phyloP scores from a whole-genome alignment of 495 filamentous ascomycete species.

The Penicillium salamii region DNA sequence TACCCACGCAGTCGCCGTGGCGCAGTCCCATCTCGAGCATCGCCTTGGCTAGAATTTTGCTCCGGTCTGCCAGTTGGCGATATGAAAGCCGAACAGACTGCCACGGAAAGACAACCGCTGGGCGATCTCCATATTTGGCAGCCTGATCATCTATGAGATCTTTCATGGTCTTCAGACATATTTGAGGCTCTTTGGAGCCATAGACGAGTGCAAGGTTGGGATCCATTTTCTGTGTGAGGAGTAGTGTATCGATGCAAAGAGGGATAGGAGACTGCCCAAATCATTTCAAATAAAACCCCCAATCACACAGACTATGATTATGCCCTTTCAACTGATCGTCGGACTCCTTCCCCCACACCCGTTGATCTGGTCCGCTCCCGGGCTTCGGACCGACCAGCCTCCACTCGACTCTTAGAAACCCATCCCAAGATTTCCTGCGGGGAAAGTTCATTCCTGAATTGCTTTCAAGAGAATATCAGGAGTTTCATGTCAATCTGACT shows the following conservation, averaged over 20 bases:
- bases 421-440: neutral
- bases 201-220: slow-evolving; percentile 13
- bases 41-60: slow-evolving; percentile 14
- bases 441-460: neutral
- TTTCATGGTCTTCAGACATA: slow-evolving; percentile 17
- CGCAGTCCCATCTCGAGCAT: slow-evolving; percentile 19
- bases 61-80: slow-evolving; percentile 15
- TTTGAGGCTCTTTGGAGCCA: slow-evolving; percentile 11
- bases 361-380: neutral
- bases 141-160: slow-evolving; percentile 21
- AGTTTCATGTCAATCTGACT: no score
- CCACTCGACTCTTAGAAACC: neutral
- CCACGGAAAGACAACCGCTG: slow-evolving; percentile 22
- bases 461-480: no score
- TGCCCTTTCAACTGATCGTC: neutral
- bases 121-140: slow-evolving; percentile 1
- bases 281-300: neutral
- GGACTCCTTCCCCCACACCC: neutral
- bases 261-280: neutral
- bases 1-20: slow-evolving; percentile 22
- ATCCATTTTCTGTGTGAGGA: neutral
- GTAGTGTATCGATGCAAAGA: neutral
- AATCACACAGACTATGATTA: neutral
- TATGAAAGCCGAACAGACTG: slow-evolving; percentile 19
- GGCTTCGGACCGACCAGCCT: slow-evolving; percentile 4